Conservation (phyloP, 164 flowering plant genomes). For the Kingdonia uniflora region DNA sequence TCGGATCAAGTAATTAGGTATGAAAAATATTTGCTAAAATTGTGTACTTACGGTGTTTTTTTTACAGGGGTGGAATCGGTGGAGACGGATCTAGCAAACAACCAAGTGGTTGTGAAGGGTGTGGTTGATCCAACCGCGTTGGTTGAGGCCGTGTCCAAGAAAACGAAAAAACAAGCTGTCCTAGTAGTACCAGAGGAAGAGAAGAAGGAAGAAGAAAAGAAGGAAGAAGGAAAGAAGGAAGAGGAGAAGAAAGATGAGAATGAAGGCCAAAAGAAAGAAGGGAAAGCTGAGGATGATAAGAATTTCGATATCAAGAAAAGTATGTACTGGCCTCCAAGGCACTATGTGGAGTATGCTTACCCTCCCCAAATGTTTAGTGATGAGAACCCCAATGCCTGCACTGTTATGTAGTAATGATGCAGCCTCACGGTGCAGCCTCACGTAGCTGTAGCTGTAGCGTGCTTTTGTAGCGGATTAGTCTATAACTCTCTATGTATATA, state of each 20-base stretch:
- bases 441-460: too few species aligned
- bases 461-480: too few species aligned
- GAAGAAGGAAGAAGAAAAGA: conserved; percentile 20
- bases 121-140: conserved; percentile 51
- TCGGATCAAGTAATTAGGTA: too few species aligned
- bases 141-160: conserved; percentile 50
- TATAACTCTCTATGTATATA: too few species aligned
- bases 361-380: conserved; percentile 54
- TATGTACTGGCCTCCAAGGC: conserved; percentile 53
- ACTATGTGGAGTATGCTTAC: conserved; percentile 32
- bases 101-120: conserved; percentile 59
- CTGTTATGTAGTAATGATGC: conserved; percentile 33
- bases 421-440: too few species aligned
- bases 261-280: conserved; percentile 27
- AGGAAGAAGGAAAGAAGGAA: conserved; percentile 39
- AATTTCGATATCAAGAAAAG: conserved; percentile 36
- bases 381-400: conserved; percentile 83
- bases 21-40: too few species aligned
- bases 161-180: conserved; percentile 47
- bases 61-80: conserved; percentile 74
- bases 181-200: conserved; percentile 40
- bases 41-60: too few species aligned
- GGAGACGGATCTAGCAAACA: conserved; percentile 38
- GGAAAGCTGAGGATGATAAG: conserved; percentile 33
- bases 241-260: conserved; percentile 23